Evolutionary conservation across 2,329 filamentous ascomycete species (phyloP).

Genomic region (Fusarium irregulare): DNA sequence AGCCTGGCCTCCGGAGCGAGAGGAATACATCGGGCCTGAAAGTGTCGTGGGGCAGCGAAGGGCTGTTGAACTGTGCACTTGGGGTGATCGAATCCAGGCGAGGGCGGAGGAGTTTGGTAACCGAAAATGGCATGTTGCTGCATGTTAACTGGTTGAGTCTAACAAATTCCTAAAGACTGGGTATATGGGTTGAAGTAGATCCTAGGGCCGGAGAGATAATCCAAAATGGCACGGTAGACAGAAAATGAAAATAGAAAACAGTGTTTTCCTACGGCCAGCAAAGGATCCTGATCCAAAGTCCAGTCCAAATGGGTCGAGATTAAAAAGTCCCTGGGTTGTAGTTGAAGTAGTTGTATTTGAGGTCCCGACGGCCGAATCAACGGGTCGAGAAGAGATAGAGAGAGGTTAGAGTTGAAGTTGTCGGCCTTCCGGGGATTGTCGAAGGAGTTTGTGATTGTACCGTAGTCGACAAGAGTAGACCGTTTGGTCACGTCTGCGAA

Average conservation of each 20-base stretch:
- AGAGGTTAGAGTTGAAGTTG: conserved; percentile 14
- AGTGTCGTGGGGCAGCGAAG: conserved; percentile 53
- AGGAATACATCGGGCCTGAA: conserved; percentile 63
- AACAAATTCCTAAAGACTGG: conserved; percentile 40
- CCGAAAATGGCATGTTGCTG: conserved; percentile 68
- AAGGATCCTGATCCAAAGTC: conserved; percentile 46
- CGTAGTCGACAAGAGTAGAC: conserved; percentile 42
- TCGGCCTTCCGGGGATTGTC: conserved; percentile 37
- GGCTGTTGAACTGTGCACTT: conserved; percentile 58
- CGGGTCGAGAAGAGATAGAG: conserved; percentile 56
- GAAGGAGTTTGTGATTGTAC: conserved; percentile 23
- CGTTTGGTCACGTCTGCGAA: conserved; percentile 45
- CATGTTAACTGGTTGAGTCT: conserved; percentile 61
- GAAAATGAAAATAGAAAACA: conserved; percentile 42
- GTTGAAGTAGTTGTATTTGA: conserved; percentile 38
- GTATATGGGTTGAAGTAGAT: conserved; percentile 33
- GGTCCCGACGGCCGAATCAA: conserved; percentile 61
- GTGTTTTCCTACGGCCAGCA: conserved; percentile 43
- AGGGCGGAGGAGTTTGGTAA: conserved; percentile 69
- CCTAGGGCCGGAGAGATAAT: conserved; percentile 37
- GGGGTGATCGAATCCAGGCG: conserved; percentile 63
- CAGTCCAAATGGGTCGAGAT: conserved; percentile 45
- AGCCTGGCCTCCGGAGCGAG: conserved; percentile 84
- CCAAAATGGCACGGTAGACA: conserved; percentile 42
- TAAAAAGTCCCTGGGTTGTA: conserved; percentile 36